A percentile compares a stretch with the other conserved stretches of the same genome.
Evolutionary conservation across 306 rosid genomes (phyloP).

Genomic region (Canavalia gladiata): DNA sequence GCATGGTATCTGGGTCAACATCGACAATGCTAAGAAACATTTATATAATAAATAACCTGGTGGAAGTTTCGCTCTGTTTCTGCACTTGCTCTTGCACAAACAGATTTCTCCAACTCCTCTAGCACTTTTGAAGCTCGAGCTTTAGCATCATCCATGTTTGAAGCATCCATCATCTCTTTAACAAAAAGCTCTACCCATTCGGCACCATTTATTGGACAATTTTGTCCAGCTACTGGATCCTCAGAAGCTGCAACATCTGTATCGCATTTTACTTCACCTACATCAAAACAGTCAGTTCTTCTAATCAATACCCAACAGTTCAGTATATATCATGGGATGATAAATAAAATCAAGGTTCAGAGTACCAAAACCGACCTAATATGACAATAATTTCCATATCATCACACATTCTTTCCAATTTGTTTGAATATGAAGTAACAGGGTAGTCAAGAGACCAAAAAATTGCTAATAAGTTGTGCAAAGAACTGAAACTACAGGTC

Average conservation of each 20-base stretch:
- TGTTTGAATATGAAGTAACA: too few relatives aligned
- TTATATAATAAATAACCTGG: constrained; percentile 55
- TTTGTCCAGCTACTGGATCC: constrained; percentile 45
- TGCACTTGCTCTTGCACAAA: constrained; percentile 62
- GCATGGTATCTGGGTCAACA: constrained; percentile 1
- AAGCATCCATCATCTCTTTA: constrained; percentile 82
- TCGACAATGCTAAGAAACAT: background rate
- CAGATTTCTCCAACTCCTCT: constrained; percentile 80
- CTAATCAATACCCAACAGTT: constrained; percentile 6
- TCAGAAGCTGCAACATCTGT: constrained; percentile 56
- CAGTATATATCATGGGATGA: background rate
- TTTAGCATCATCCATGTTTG: constrained; percentile 82
- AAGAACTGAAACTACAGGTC: too few relatives aligned
- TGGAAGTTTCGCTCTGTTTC: constrained; percentile 67
- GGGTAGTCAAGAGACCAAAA: too few relatives aligned
- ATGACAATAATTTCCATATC: too few relatives aligned
- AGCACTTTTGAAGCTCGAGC: constrained; percentile 82
- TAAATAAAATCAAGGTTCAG: too few relatives aligned
- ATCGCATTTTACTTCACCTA: constrained; percentile 53
- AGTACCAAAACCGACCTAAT: too few relatives aligned
- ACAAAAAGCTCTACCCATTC: constrained; percentile 92
- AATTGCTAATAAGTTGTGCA: too few relatives aligned
- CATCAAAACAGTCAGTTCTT: constrained; percentile 27
- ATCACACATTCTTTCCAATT: too few relatives aligned
- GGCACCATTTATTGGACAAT: constrained; percentile 66